These are phyloP conservation scores for Rhodotorula sp. DNA, from an alignment of 1,284 basidiomycete species.

Conservation along the genomic window DNA sequence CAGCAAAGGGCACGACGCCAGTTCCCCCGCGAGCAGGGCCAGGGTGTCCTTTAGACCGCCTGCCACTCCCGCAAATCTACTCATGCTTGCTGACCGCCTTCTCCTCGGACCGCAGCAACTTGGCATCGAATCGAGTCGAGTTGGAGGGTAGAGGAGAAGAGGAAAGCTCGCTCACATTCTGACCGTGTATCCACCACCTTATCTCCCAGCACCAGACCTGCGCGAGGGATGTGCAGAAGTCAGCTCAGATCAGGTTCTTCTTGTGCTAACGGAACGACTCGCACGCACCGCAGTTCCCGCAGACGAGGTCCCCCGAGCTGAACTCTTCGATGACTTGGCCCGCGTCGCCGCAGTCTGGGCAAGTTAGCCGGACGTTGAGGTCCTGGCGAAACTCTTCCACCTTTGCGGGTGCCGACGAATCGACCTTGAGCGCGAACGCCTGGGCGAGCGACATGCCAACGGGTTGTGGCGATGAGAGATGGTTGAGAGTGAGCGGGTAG, in stretches of 20 bases:
- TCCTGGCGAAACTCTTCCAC: constrained; percentile 56
- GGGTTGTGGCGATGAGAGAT: not conserved
- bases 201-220: constrained; percentile 73
- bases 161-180: constrained; percentile 62
- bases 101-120: not conserved
- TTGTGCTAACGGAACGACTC: not conserved
- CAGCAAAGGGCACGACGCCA: too few relatives aligned
- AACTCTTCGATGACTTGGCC: constrained; percentile 97
- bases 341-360: constrained; percentile 90
- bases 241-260: not conserved
- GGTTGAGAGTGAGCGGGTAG: not conserved
- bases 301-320: constrained; percentile 94
- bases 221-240: not conserved
- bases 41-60: not conserved
- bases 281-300: constrained; percentile 83
- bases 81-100: not conserved
- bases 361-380: constrained; percentile 84
- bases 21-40: not conserved
- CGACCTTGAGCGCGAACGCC: constrained; percentile 35
- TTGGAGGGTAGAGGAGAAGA: not conserved
- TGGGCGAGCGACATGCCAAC: constrained; percentile 2
- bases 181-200: constrained; percentile 95
- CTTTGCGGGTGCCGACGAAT: constrained; percentile 22
- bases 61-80: not conserved
- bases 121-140: too few relatives aligned